A percentile compares a stretch with the other conserved stretches of the same genome.
Conservation (phyloP, 306 rosid genomes). For the Sesbania bispinosa region DNA sequence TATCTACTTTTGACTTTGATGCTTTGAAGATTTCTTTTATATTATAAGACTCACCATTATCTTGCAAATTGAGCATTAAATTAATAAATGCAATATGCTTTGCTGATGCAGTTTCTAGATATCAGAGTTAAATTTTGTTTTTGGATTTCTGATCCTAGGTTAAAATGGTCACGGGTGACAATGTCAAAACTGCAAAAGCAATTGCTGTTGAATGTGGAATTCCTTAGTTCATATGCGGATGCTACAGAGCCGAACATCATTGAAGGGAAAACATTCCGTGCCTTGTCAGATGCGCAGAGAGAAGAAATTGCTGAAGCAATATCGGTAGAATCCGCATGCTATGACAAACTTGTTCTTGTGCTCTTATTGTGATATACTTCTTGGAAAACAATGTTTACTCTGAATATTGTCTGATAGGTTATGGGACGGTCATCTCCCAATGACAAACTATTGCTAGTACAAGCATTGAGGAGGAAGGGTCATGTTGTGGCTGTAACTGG, state of each 20-base stretch:
- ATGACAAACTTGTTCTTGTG: slow-evolving; percentile 51
- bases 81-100: neutral
- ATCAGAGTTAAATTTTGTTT: neutral
- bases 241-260: slow-evolving; percentile 72
- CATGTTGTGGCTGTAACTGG: slow-evolving; percentile 96
- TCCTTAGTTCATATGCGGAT: slow-evolving; percentile 49
- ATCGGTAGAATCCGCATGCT: slow-evolving; percentile 46
- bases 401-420: slow-evolving; percentile 48
- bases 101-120: neutral
- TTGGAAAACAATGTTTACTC: neutral
- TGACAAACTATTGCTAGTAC: slow-evolving; percentile 89
- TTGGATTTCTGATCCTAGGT: slow-evolving; percentile 46
- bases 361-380: slow-evolving; percentile 17
- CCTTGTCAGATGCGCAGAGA: slow-evolving; percentile 51
- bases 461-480: slow-evolving; percentile 76
- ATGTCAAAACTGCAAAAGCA: slow-evolving; percentile 89
- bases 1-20: neutral
- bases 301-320: slow-evolving; percentile 59
- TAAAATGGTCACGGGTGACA: slow-evolving; percentile 97
- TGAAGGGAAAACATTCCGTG: slow-evolving; percentile 85
- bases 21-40: neutral
- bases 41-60: neutral
- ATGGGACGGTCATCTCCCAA: slow-evolving; percentile 96
- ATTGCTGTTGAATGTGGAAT: slow-evolving; percentile 96
- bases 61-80: neutral